These are phyloP conservation scores for Aquilaria sinensis DNA, from an alignment of 345 rosid species.

Conservation along the genomic window DNA sequence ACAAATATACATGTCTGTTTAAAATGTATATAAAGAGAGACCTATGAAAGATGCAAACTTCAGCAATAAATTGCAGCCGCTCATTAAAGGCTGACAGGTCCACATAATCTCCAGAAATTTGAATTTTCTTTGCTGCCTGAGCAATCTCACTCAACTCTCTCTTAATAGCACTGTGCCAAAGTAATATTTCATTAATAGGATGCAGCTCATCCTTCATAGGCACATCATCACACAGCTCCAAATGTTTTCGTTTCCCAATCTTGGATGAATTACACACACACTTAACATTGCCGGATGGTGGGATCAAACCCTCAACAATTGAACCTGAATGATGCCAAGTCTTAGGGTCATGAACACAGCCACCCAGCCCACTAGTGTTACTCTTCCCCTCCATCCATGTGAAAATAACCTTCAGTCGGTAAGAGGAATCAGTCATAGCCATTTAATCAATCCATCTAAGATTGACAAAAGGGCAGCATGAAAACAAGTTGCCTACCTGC, in stretches of 20 bases:
- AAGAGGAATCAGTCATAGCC: conserved; percentile 6
- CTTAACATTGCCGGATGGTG: conserved; percentile 28
- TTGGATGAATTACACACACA: conserved; percentile 52
- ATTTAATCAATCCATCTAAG: conserved; percentile 6
- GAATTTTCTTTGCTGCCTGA: conserved; percentile 76
- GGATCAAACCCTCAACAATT: conserved; percentile 26
- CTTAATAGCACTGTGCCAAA: conserved; percentile 88
- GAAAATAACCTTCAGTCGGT: conserved; percentile 57
- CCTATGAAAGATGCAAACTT: conserved; percentile 94
- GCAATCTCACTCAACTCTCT: conserved; percentile 77
- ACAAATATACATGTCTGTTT: too few species aligned
- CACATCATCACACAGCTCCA: conserved; percentile 36
- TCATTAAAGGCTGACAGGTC: conserved; percentile 72
- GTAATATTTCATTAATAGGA: conserved; percentile 80
- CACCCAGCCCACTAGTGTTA: conserved; percentile 18
- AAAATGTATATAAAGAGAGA: conserved; percentile 19
- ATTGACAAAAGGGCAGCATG: conserved; percentile 3
- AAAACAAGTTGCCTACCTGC: conserved; percentile 32
- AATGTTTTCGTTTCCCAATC: conserved; percentile 63
- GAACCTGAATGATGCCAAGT: conserved; percentile 31
- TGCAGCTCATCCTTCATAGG: conserved; percentile 26
- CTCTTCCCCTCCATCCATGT: conserved; percentile 66
- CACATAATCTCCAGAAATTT: conserved; percentile 64
- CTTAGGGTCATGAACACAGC: conserved; percentile 26
- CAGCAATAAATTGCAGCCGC: conserved; percentile 80